Evolutionary conservation across 192 early-diverging fungal genomes (phyloP), one percentile per base, ranked within the genome.

Genomic region (Spizellomyces sp.): DNA sequence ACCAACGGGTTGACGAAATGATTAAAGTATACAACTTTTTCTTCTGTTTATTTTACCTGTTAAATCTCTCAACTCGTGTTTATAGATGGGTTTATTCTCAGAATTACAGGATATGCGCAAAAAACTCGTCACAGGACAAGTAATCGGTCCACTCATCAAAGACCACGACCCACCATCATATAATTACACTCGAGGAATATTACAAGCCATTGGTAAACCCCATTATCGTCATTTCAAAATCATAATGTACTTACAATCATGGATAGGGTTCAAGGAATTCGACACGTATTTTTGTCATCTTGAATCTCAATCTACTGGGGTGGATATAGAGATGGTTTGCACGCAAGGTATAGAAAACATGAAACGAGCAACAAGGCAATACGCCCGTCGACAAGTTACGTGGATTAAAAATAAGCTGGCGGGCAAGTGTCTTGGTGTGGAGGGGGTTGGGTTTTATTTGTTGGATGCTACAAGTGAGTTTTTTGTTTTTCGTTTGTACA

Each of bases 231-330:
- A 7, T 14, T 8, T 22, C 67, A 41, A 1, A 41, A 58, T 7
- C n/a, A n/a, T n/a, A n/a, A n/a, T n/a, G n/a, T n/a, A n/a, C n/a
- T n/a, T n/a, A n/a, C n/a, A n/a, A n/a, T n/a, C n/a, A n/a, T n/a
- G n/a, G n/a, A n/a, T n/a, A n/a, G n/a, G n/a, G n/a, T n/a, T n/a
- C 75, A 93, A 96, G 69, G 95, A 96, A 71, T 95, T 95, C 74
- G 82, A 89, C 48, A 72, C 80, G 5, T 95, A 94, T 66, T 81
- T 95, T 27, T 61, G 4, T 3, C 14, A 41, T 27, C 14, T 19
- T 58, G 60, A 55, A 42, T 36, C 21, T 9, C 59, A 17, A n/a
- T n/a, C 48, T 52, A 52, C 12, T 54, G 12, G 14, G 1, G 50
- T 2, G 50, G 17, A 54, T 54, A 19, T 2, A 17, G 59, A 17